Conservation (phyloP, 108 stramenopile genomes). For the Cyclotella cryptica region DNA sequence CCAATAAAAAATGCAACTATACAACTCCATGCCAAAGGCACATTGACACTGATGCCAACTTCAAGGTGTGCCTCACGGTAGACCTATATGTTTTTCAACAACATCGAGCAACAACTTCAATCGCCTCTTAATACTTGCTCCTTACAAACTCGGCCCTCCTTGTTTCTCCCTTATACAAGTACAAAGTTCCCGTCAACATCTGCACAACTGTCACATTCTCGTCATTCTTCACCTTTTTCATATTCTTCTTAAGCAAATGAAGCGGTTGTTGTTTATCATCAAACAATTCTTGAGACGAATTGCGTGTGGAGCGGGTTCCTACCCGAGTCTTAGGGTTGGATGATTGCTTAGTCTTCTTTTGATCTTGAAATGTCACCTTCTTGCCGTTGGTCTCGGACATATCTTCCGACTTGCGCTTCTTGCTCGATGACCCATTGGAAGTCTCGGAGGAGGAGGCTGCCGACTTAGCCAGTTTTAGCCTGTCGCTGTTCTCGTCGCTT, state of each 20-base stretch:
- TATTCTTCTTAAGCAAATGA: slow-evolving; percentile 26
- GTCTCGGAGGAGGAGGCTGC: not conserved
- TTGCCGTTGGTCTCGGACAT: slow-evolving; percentile 8
- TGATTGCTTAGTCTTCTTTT: not conserved
- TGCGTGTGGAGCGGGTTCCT: slow-evolving; percentile 18
- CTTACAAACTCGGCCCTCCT: slow-evolving; percentile 70
- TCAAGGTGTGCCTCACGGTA: not conserved
- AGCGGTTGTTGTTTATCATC: not conserved
- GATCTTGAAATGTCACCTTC: slow-evolving; percentile 15
- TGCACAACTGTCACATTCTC: slow-evolving; percentile 63
- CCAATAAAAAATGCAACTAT: not conserved
- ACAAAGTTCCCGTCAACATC: slow-evolving; percentile 72
- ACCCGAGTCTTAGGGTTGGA: not conserved
- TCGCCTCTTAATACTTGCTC: slow-evolving; percentile 36
- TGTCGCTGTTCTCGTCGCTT: not conserved
- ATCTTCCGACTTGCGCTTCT: slow-evolving; percentile 14
- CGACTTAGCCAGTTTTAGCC: not conserved
- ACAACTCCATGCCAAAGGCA: not conserved
- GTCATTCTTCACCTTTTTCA: slow-evolving; percentile 45
- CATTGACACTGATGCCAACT: not conserved
- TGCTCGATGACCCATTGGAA: not conserved
- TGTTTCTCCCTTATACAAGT: slow-evolving; percentile 67
- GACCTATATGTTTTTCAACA: too few species aligned
- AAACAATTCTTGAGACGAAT: slow-evolving; percentile 7
- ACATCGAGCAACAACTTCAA: not conserved